Evolutionary conservation across 2,329 filamentous ascomycete species (phyloP).

Genomic region (Bipolaris victoriae): DNA sequence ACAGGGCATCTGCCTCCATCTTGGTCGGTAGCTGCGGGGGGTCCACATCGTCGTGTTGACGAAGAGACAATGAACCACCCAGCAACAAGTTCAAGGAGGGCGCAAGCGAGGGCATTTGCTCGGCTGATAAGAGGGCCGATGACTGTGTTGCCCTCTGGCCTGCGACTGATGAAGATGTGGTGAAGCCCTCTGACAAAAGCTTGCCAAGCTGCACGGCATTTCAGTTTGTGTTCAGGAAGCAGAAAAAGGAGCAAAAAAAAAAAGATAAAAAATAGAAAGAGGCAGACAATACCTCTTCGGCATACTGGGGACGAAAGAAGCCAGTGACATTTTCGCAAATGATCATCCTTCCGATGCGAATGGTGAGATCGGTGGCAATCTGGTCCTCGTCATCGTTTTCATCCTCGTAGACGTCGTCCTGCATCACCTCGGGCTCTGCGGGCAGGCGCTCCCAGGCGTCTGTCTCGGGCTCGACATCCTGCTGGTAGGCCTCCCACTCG

Average conservation of each 20-base stretch:
- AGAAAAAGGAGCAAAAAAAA: background rate
- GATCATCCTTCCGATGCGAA: constrained; percentile 49
- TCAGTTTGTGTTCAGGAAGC: constrained; percentile 30
- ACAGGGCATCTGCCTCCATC: constrained; percentile 45
- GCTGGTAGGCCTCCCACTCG: constrained; percentile 50
- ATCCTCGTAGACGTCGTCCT: constrained; percentile 48
- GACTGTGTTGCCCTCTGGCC: constrained; percentile 47
- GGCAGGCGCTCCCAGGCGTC: constrained; percentile 47
- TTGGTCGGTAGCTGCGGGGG: constrained; percentile 43
- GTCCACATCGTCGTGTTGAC: constrained; percentile 39
- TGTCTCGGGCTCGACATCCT: constrained; percentile 46
- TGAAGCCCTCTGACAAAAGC: constrained; percentile 45
- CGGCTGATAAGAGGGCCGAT: constrained; percentile 43
- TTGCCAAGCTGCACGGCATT: constrained; percentile 45
- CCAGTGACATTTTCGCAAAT: constrained; percentile 50
- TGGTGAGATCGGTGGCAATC: constrained; percentile 47
- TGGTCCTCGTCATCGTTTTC: constrained; percentile 49
- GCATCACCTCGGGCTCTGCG: constrained; percentile 45
- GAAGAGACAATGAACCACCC: constrained; percentile 37
- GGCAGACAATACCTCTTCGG: constrained; percentile 47
- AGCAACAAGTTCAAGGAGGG: constrained; percentile 45
- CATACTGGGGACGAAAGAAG: constrained; percentile 49
- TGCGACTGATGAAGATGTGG: constrained; percentile 40
- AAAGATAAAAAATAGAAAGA: constrained; percentile 1
- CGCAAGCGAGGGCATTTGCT: constrained; percentile 48